These are phyloP conservation scores for Kuraishia piskuri DNA, from an alignment of 805 yeast species.

Conservation along the genomic window DNA sequence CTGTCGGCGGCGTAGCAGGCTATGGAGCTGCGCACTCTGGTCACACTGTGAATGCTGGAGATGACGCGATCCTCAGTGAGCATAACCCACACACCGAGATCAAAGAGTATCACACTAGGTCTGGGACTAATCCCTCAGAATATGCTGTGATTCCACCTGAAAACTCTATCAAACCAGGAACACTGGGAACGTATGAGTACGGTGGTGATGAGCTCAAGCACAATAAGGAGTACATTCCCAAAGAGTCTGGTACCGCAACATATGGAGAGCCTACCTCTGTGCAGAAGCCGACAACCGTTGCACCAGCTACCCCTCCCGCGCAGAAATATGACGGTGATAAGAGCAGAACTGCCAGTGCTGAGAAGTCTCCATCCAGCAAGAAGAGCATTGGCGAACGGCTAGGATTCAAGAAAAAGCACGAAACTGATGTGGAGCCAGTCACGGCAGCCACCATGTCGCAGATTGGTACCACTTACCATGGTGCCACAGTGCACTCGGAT, in stretches of 20 bases:
- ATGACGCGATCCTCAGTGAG: neutral
- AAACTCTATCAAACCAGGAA: neutral
- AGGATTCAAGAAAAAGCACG: neutral
- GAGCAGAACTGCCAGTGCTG: neutral
- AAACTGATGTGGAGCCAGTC: neutral
- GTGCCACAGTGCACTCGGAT: neutral
- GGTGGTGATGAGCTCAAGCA: neutral
- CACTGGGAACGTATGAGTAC: neutral
- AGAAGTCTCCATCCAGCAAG: neutral
- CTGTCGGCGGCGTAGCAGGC: neutral
- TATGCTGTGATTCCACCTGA: neutral
- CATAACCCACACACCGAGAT: neutral
- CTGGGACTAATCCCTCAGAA: too few relatives aligned
- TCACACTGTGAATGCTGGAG: too few relatives aligned
- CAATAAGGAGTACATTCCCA: neutral
- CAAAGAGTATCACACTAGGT: neutral
- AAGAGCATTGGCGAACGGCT: neutral
- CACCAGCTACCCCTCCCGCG: neutral
- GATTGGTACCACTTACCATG: neutral
- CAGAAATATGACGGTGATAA: neutral
- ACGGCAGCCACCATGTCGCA: neutral
- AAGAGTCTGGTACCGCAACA: neutral
- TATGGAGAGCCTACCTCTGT: neutral
- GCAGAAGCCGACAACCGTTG: neutral
- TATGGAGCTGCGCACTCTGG: too few relatives aligned